Evolutionary conservation across 768 basidiomycete genomes (phyloP).

Genomic region (Leucosporidium creatinivorum): DNA sequence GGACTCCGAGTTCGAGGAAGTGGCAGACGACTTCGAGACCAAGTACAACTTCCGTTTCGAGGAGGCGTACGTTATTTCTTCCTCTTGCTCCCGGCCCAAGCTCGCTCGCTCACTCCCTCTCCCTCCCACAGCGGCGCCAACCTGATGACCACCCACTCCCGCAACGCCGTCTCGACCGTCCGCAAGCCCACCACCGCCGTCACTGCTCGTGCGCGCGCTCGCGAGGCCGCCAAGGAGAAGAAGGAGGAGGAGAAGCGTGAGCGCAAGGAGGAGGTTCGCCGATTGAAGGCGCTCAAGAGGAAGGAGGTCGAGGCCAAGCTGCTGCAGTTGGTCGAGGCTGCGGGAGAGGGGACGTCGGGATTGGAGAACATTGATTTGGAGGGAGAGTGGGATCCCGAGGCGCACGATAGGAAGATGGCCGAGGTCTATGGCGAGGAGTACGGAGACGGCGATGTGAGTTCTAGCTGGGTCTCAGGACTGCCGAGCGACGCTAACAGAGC

Average conservation of each 20-base stretch:
- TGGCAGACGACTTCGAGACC: constrained; percentile 85
- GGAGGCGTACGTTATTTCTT: constrained; percentile 62
- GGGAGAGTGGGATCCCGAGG: constrained; percentile 82
- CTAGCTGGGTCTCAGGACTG: neutral
- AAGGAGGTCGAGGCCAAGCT: constrained; percentile 70
- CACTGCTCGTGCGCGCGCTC: constrained; percentile 73
- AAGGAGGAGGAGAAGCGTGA: constrained; percentile 69
- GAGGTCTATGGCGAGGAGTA: constrained; percentile 57
- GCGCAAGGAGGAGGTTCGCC: constrained; percentile 70
- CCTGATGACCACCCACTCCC: constrained; percentile 64
- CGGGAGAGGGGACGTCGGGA: constrained; percentile 51
- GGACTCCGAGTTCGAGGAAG: constrained; percentile 57
- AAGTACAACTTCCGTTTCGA: constrained; percentile 98
- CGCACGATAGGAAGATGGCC: constrained; percentile 76
- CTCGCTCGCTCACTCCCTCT: neutral
- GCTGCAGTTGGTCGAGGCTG: constrained; percentile 63
- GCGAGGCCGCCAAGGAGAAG: constrained; percentile 65
- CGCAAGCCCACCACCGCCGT: constrained; percentile 60
- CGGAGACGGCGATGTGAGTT: constrained; percentile 41
- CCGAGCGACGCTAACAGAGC: neutral
- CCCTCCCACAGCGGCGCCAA: constrained; percentile 52
- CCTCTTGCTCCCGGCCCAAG: neutral
- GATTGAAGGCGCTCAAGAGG: constrained; percentile 75
- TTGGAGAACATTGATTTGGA: constrained; percentile 74
- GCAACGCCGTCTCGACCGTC: constrained; percentile 47